Evolutionary conservation across 1,284 basidiomycete species (phyloP).

Genomic region (Tranzscheliella williamsii): DNA sequence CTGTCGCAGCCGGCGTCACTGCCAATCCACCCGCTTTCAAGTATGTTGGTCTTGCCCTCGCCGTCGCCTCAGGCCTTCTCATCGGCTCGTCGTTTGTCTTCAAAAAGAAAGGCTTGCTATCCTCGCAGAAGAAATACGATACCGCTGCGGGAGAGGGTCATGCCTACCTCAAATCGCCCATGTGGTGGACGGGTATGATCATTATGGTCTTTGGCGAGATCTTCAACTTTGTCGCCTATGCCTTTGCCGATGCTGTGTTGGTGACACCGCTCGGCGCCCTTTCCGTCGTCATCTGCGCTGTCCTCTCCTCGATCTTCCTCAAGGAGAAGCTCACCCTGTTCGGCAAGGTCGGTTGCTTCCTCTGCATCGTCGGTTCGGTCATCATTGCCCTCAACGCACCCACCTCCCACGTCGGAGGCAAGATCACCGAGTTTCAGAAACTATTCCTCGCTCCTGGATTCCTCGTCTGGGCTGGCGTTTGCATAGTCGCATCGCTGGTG

Average conservation of each 20-base stretch:
- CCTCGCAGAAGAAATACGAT: conserved; percentile 63
- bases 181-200: conserved; percentile 60
- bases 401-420: conserved; percentile 74
- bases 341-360: conserved; percentile 71
- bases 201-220: conserved; percentile 54
- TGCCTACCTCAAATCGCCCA: conserved; percentile 71
- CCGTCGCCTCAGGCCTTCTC: conserved; percentile 79
- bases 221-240: conserved; percentile 69
- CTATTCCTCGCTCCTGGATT: conserved; percentile 87
- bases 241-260: conserved; percentile 84
- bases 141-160: conserved; percentile 84
- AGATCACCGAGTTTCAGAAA: conserved; percentile 77
- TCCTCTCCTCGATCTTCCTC: conserved; percentile 88
- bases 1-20: conserved; percentile 33
- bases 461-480: conserved; percentile 71
- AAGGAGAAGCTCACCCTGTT: conserved; percentile 74
- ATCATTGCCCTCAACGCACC: conserved; percentile 74
- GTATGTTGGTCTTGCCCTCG: conserved; percentile 72
- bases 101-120: conserved; percentile 75
- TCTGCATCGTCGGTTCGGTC: conserved; percentile 84
- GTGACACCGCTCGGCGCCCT: conserved; percentile 96
- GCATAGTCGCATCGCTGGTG: conserved; percentile 45
- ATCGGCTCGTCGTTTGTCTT: conserved; percentile 87
- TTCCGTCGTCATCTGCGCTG: conserved; percentile 92
- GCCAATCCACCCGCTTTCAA: conserved; percentile 62